phyloP scores from a whole-genome alignment of 768 basidiomycete species.

The Amanita subjunquillea region DNA sequence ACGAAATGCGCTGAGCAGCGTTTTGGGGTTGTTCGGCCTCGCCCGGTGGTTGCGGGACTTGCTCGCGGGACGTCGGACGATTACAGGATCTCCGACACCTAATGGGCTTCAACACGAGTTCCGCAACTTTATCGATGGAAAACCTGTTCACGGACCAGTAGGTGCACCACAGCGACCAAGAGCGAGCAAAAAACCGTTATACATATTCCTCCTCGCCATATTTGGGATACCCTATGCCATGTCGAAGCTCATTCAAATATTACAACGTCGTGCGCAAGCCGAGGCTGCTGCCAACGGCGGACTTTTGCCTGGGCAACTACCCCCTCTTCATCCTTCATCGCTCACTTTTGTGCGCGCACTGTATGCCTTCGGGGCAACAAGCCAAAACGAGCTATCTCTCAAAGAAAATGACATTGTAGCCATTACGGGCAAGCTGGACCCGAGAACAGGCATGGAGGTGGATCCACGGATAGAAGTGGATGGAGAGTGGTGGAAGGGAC shows the following conservation, averaged over 20 bases:
- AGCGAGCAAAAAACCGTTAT: conserved; percentile 79
- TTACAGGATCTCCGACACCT: conserved; percentile 13
- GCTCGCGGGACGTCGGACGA: conserved; percentile 28
- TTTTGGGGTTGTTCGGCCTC: conserved; percentile 86
- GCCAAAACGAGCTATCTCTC: conserved; percentile 69
- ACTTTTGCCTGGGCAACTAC: conserved; percentile 7
- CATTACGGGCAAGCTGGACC: conserved; percentile 73
- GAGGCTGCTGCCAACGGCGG: conserved; percentile 31
- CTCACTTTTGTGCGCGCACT: conserved; percentile 78
- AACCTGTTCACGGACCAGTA: conserved; percentile 40
- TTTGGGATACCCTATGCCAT: conserved; percentile 91
- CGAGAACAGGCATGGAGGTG: conserved; percentile 54
- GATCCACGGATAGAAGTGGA: conserved; percentile 53
- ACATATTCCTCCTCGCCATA: conserved; percentile 89
- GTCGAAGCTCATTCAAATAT: conserved; percentile 75
- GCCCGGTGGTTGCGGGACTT: conserved; percentile 75
- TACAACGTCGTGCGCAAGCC: conserved; percentile 52
- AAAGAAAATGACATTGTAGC: conserved; percentile 92
- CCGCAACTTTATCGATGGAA: conserved; percentile 62
- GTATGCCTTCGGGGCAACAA: conserved; percentile 68
- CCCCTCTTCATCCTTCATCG: conserved; percentile 57
- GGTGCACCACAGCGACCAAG: conserved; percentile 32
- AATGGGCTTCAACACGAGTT: conserved; percentile 51
- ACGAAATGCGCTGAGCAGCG: conserved; percentile 86
- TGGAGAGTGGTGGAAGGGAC: conserved; percentile 91